A percentile compares a stretch with the other conserved stretches of the same genome.
Conservation (phyloP, 495 filamentous ascomycete species). For the Neurospora sp. region DNA sequence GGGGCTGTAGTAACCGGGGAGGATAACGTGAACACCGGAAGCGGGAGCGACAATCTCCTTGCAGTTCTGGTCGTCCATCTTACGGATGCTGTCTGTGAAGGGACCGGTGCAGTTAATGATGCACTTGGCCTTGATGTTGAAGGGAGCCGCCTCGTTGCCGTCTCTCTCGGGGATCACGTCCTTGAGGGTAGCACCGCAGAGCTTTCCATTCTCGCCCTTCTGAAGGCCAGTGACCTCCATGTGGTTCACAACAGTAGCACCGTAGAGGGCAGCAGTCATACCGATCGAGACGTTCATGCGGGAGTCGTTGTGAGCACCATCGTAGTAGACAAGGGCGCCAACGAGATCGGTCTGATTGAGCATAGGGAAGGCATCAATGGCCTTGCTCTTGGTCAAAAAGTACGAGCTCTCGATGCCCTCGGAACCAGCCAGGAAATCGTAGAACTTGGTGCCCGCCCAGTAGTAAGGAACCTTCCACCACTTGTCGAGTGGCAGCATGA, state of each 20-base stretch:
- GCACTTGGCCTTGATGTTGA: slow-evolving; percentile 76
- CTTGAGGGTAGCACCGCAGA: slow-evolving; percentile 70
- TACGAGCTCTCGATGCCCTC: slow-evolving; percentile 97
- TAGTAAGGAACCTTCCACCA: slow-evolving; percentile 99
- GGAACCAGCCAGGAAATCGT: slow-evolving; percentile 87
- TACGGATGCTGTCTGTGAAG: slow-evolving; percentile 86
- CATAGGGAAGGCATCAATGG: slow-evolving; percentile 97
- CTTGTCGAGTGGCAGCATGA: slow-evolving; percentile 91
- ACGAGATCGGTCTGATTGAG: slow-evolving; percentile 75
- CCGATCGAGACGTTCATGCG: slow-evolving; percentile 96
- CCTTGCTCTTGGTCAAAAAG: slow-evolving; percentile 89
- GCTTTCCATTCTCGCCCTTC: slow-evolving; percentile 68
- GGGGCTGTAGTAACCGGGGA: slow-evolving; percentile 92
- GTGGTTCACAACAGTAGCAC: slow-evolving; percentile 87
- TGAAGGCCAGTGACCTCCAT: slow-evolving; percentile 76
- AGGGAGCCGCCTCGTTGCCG: slow-evolving; percentile 42
- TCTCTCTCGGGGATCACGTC: slow-evolving; percentile 57
- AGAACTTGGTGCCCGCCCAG: slow-evolving; percentile 91
- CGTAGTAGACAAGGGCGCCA: slow-evolving; percentile 94
- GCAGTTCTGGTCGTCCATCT: slow-evolving; percentile 66
- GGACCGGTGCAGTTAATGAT: slow-evolving; percentile 96
- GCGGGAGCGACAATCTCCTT: slow-evolving; percentile 89
- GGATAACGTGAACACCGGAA: slow-evolving; percentile 88
- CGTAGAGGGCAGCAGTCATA: slow-evolving; percentile 92
- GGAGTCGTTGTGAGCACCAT: slow-evolving; percentile 96